phyloP scores from a whole-genome alignment of 306 rosid species.

The Cucurbita argyrosperma region DNA sequence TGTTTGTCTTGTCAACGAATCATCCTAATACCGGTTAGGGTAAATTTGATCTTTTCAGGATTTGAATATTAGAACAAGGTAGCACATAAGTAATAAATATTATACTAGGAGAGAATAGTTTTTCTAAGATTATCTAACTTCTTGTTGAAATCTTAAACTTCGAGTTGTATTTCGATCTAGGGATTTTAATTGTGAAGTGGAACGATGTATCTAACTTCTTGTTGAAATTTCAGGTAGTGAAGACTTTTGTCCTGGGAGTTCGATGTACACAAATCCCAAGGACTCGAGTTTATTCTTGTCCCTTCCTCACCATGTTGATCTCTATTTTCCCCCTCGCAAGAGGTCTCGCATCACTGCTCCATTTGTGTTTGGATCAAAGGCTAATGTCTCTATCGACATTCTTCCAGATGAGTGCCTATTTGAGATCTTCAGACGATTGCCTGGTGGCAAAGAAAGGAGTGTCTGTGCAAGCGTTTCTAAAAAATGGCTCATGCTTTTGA shows the following conservation, averaged over 20 bases:
- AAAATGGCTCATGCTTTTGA: slow-evolving; percentile 80
- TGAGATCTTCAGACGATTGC: slow-evolving; percentile 83
- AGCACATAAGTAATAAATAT: not conserved
- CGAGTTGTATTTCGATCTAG: not conserved
- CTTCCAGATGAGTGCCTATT: slow-evolving; percentile 90
- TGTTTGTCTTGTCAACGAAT: not conserved
- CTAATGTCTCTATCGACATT: slow-evolving; percentile 45
- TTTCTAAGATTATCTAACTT: not conserved
- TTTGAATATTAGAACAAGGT: not conserved
- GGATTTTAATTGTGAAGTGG: not conserved
- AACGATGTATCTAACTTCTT: not conserved
- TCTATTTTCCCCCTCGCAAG: slow-evolving; percentile 51
- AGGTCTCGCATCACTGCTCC: slow-evolving; percentile 55
- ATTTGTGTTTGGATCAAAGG: slow-evolving; percentile 41
- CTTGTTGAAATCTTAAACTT: not conserved
- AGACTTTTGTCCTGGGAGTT: slow-evolving; percentile 60
- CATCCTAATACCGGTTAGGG: not conserved
- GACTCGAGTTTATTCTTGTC: slow-evolving; percentile 60
- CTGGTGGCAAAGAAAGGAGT: slow-evolving; percentile 64
- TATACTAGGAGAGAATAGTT: not conserved
- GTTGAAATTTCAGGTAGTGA: slow-evolving; percentile 51
- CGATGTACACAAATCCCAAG: slow-evolving; percentile 70
- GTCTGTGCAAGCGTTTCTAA: slow-evolving; percentile 67
- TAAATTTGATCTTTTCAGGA: not conserved
- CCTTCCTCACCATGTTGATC: slow-evolving; percentile 49